phyloP scores from a whole-genome alignment of 768 basidiomycete species.

The Zangia roseola region DNA sequence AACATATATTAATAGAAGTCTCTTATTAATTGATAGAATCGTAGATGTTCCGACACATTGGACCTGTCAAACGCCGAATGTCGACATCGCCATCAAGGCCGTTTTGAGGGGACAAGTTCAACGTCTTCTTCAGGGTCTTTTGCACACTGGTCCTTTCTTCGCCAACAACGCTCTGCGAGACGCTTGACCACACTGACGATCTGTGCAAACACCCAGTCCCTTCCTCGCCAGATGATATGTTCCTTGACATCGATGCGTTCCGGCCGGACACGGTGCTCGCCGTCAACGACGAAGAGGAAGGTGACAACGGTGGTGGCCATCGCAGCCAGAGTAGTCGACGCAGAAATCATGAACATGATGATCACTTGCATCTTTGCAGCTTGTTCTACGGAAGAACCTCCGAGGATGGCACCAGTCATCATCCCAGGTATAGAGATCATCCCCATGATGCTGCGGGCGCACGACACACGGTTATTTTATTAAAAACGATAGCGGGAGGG shows the following conservation, averaged over 20 bases:
- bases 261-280: conserved; percentile 57
- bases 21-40: too few species aligned
- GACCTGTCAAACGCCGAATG: too few species aligned
- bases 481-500: too few species aligned
- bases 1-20: too few species aligned
- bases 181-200: conserved; percentile 12
- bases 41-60: too few species aligned
- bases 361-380: conserved; percentile 89
- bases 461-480: too few species aligned
- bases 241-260: conserved; percentile 53
- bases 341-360: conserved; percentile 92
- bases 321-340: conserved; percentile 69
- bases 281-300: conserved; percentile 64
- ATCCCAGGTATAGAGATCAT: conserved; percentile 81
- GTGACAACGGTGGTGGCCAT: conserved; percentile 62
- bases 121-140: background rate
- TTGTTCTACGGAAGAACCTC: conserved; percentile 80
- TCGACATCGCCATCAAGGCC: too few species aligned
- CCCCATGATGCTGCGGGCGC: conserved; percentile 55
- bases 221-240: conserved; percentile 35
- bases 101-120: too few species aligned
- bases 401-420: conserved; percentile 92
- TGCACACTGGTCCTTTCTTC: background rate
- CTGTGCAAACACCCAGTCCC: conserved; percentile 29
- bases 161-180: conserved; percentile 7